phyloP scores from a whole-genome alignment of 116 monocot genomes.

The Papilionanthe hybrid region DNA sequence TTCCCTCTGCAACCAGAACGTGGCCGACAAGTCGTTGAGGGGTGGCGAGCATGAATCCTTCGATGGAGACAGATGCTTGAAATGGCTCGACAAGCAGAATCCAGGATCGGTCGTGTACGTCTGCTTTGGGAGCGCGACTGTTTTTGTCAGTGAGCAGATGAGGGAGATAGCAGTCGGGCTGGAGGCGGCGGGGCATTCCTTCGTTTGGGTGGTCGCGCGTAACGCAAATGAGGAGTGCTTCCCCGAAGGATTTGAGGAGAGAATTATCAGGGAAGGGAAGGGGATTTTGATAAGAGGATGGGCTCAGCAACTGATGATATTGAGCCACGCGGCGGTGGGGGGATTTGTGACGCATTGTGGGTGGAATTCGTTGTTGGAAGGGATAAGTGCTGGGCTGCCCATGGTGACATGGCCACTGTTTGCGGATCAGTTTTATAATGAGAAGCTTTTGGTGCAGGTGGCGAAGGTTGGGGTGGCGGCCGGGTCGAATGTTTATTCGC shows the following conservation, averaged over 20 bases:
- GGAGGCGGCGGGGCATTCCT: background rate
- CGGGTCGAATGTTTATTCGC: background rate
- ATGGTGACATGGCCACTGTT: conserved; percentile 9
- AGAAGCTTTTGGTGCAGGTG: conserved; percentile 10
- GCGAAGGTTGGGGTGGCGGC: background rate
- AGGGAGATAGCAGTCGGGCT: conserved; percentile 7
- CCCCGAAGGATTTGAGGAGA: background rate
- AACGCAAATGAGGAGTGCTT: background rate
- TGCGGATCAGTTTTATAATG: conserved; percentile 13
- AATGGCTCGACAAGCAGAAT: background rate
- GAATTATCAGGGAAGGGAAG: background rate
- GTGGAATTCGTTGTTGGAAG: conserved; percentile 13
- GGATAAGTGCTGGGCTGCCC: conserved; percentile 1
- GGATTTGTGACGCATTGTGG: conserved; percentile 13
- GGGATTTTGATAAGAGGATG: conserved; percentile 6
- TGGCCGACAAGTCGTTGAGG: background rate
- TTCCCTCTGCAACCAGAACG: conserved; percentile 3
- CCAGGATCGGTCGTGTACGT: background rate
- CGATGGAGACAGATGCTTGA: background rate
- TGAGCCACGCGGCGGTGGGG: background rate
- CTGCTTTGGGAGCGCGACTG: conserved; percentile 1
- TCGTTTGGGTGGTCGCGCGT: conserved; percentile 6
- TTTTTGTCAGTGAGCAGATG: background rate
- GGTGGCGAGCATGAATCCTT: background rate
- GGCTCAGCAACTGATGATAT: conserved; percentile 11